These are phyloP conservation scores for Solanum megistacrolobum DNA, from an alignment of 257 asterid species.

Conservation along the genomic window DNA sequence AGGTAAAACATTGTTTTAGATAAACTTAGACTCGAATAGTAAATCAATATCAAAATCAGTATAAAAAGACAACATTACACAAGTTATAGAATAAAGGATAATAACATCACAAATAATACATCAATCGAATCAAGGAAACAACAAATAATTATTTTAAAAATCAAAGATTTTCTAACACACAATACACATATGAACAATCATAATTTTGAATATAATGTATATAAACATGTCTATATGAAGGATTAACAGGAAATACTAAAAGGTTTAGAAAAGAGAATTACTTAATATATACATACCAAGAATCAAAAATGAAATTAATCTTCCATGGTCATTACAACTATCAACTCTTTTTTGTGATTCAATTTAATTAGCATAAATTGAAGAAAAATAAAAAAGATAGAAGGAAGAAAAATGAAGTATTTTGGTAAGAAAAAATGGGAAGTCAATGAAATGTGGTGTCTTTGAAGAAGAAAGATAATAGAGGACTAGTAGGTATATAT, in stretches of 20 bases:
- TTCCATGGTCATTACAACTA: background rate
- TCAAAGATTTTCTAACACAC: background rate
- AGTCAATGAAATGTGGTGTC: background rate
- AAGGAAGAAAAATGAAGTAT: background rate
- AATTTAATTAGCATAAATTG: background rate
- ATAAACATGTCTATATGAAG: background rate
- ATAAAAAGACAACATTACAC: background rate
- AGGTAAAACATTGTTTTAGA: background rate
- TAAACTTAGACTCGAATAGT: background rate
- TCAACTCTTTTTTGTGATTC: slow-evolving; percentile 17
- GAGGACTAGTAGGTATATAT: background rate
- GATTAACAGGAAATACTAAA: background rate
- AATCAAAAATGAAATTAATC: background rate
- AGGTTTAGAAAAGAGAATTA: slow-evolving; percentile 8
- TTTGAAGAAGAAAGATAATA: background rate
- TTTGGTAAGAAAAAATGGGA: background rate
- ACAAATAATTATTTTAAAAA: too few species aligned
- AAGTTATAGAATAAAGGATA: too few species aligned
- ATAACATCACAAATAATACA: background rate
- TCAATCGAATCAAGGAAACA: too few species aligned
- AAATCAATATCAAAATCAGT: background rate
- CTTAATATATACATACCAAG: background rate
- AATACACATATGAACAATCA: background rate
- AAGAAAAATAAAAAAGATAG: background rate
- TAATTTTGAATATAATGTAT: background rate